A percentile compares a stretch with the other conserved stretches of the same genome.
These are phyloP conservation scores for Colletotrichum theobromicola DNA, from an alignment of 2,329 filamentous ascomycete species.

Conservation along the genomic window DNA sequence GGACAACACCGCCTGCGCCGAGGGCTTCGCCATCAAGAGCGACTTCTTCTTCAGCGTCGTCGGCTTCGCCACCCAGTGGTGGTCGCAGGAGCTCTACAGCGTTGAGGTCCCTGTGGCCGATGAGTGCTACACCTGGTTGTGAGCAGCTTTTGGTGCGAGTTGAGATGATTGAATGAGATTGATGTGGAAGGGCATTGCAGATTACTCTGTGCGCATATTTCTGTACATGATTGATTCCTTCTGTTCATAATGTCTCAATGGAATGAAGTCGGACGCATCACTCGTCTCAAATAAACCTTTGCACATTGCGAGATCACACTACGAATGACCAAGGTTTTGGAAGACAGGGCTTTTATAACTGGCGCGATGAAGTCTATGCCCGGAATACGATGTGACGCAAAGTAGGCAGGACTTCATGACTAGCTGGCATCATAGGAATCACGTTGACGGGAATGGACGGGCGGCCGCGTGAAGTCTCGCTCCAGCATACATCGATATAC, in stretches of 20 bases:
- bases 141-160: background rate
- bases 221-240: background rate
- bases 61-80: conserved; percentile 30
- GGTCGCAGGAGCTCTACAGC: conserved; percentile 28
- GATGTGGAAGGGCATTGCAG: background rate
- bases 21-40: conserved; percentile 28
- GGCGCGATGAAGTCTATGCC: no score
- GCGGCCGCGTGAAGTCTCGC: no score
- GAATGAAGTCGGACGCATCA: no score
- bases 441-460: no score
- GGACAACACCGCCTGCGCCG: conserved; percentile 21
- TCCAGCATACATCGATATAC: no score
- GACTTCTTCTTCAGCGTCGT: conserved; percentile 30
- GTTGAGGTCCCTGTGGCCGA: conserved; percentile 29
- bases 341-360: background rate
- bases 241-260: background rate
- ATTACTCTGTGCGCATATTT: background rate
- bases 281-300: no score
- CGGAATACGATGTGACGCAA: no score
- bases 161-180: background rate
- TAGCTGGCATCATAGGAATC: no score
- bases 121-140: conserved; percentile 29
- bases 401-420: no score
- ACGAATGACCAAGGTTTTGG: no score
- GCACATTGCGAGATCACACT: no score